These are phyloP conservation scores for Pseudotulostoma volvatum DNA, from an alignment of 495 filamentous ascomycete species.

Conservation along the genomic window DNA sequence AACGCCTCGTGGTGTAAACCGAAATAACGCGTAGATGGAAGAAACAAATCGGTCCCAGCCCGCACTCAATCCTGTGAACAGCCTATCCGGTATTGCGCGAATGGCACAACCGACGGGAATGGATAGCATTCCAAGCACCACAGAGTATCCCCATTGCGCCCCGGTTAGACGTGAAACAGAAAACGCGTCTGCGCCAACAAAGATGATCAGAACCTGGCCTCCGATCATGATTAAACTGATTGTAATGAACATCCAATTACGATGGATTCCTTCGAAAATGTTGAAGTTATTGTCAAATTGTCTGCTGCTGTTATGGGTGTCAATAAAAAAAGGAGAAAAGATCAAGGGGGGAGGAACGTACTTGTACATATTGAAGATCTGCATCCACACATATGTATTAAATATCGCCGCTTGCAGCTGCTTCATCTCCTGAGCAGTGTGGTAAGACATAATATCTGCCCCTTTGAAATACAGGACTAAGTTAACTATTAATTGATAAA, in stretches of 20 bases:
- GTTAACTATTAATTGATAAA: slow-evolving; percentile 51
- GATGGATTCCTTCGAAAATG: slow-evolving; percentile 58
- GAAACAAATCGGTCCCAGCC: no score
- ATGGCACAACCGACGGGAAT: slow-evolving; percentile 34
- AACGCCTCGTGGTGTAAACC: no score
- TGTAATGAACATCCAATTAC: slow-evolving; percentile 53
- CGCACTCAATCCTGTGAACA: no score
- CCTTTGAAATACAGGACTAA: slow-evolving; percentile 54
- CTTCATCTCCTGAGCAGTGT: not conserved
- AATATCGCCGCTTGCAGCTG: slow-evolving; percentile 47
- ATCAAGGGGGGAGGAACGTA: slow-evolving; percentile 7
- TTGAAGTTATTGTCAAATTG: slow-evolving; percentile 67
- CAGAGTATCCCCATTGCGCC: slow-evolving; percentile 45
- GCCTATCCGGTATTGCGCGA: not conserved
- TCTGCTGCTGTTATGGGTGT: slow-evolving; percentile 26
- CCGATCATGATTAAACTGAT: slow-evolving; percentile 58
- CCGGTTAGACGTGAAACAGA: slow-evolving; percentile 33
- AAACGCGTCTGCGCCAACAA: slow-evolving; percentile 47
- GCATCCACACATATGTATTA: slow-evolving; percentile 72
- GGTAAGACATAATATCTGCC: slow-evolving; percentile 27
- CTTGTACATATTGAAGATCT: slow-evolving; percentile 59
- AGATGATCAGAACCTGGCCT: slow-evolving; percentile 50
- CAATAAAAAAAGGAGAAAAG: slow-evolving; percentile 2
- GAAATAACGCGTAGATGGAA: no score
- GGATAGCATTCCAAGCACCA: slow-evolving; percentile 43